Evolutionary conservation across 345 rosid genomes (phyloP), one percentile per base, ranked within the genome.

Genomic region (Anastatica hierochuntica): DNA sequence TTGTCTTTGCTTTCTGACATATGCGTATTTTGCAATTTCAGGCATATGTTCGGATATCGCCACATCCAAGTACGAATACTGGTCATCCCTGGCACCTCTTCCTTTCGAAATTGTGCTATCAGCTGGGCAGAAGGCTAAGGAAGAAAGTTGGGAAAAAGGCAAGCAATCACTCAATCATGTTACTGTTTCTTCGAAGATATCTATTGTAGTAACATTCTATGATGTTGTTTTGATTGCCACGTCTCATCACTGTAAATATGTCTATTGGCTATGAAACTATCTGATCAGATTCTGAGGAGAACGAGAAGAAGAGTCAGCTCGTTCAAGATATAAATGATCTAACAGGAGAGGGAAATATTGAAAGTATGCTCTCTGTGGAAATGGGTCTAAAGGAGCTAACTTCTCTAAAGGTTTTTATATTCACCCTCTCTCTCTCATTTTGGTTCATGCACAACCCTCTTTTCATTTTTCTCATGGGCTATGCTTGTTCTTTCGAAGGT

Each of bases 81-180:
- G 99, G 99, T 85, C 99, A 66, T 80, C 99, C 10, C 71, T 94
- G 37, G 99, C 99, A 20, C 97, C 99, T 46, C 85, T 94, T 62
- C 99, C 97, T 27, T 94, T 94, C 79, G 99, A 94, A 61, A 62
- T 94, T 59, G 97, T 94, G 60, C 72, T 88, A 57, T 94, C 99
- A 67, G 94, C 94, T 71, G 99, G 97, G 35, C 97, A 94, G 71
- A 94, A 82, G 78, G 97, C 97, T 51, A 94, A 88, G 76, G 95
- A 88, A 71, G 81, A 68, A 43, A 66, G 69, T 47, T 81, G 81
- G 74, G 85, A 74, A 54, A 84, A 77, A 80, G 94, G 98, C 50
- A 70, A 76, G 79, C 73, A 56, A 49, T 33, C 14, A 38, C 43
- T 60, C n/a, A n/a, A n/a, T n/a, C 62, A 12, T 29, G 43, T 42